Evolutionary conservation across 306 rosid species (phyloP).

Genomic region (Dalbergia cochinchinensis): DNA sequence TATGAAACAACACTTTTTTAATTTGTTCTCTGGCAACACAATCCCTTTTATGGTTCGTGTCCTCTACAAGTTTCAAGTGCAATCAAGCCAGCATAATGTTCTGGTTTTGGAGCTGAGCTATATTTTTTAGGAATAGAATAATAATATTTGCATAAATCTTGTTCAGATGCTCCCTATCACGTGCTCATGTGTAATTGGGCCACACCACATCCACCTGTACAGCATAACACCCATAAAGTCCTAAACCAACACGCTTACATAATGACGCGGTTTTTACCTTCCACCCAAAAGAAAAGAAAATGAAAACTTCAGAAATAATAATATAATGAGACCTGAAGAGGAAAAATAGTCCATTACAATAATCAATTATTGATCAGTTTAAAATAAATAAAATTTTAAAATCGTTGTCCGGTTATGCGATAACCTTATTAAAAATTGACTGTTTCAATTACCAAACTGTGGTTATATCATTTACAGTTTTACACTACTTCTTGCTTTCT

Average conservation of each 20-base stretch:
- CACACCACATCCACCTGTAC: background rate
- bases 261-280: background rate
- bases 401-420: background rate
- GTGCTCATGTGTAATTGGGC: conserved; percentile 42
- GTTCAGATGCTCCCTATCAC: conserved; percentile 44
- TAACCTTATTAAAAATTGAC: background rate
- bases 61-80: conserved; percentile 38
- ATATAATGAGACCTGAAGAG: background rate
- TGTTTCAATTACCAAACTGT: background rate
- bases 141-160: conserved; percentile 8
- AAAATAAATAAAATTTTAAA: background rate
- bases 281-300: background rate
- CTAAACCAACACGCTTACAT: conserved; percentile 18
- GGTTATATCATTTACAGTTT: conserved; percentile 1
- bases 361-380: background rate
- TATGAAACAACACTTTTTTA: conserved; percentile 15
- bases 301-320: background rate
- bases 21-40: conserved; percentile 20
- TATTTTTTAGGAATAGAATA: conserved; percentile 11
- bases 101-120: conserved; percentile 35
- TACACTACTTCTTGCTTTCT: background rate
- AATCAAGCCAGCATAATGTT: conserved; percentile 36
- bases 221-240: conserved; percentile 15
- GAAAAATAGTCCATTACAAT: background rate
- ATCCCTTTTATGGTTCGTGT: background rate